These are phyloP conservation scores for Marasmius tenuissimus DNA, from an alignment of 1,284 basidiomycete species.

Conservation along the genomic window DNA sequence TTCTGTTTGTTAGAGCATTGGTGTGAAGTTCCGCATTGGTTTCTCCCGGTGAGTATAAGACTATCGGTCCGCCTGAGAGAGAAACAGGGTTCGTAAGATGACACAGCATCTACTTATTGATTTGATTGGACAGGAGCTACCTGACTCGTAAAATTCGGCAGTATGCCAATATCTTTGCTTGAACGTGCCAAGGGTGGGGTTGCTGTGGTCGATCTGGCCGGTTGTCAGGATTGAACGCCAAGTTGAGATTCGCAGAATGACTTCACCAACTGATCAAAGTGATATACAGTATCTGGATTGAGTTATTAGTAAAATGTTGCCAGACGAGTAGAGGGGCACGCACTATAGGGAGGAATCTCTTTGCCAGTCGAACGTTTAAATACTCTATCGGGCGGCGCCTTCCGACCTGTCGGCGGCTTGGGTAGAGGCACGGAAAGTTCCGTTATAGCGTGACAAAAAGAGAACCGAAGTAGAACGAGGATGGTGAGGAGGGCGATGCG, in stretches of 20 bases:
- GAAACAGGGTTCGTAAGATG: not conserved
- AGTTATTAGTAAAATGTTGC: not conserved
- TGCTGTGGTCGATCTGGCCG: conserved; percentile 58
- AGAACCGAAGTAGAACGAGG: too few relatives aligned
- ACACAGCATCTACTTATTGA: too few relatives aligned
- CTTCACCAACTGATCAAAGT: conserved; percentile 39
- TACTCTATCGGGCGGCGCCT: not conserved
- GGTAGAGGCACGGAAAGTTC: too few relatives aligned
- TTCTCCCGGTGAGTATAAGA: conserved; percentile 55
- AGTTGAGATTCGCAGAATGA: not conserved
- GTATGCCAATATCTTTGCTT: conserved; percentile 72
- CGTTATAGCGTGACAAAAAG: too few relatives aligned
- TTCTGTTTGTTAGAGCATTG: conserved; percentile 62
- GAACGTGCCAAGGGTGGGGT: conserved; percentile 74
- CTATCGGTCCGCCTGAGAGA: conserved; percentile 61
- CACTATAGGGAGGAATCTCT: conserved; percentile 38
- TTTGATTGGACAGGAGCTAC: conserved; percentile 26
- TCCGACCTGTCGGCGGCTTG: too few relatives aligned
- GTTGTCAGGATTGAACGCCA: not conserved
- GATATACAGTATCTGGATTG: conserved; percentile 45
- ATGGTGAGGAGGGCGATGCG: too few relatives aligned
- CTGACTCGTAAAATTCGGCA: conserved; percentile 59
- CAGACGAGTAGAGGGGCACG: not conserved
- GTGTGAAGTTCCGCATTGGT: conserved; percentile 42
- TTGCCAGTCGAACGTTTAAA: conserved; percentile 33